Evolutionary conservation across 225 moss, liverwort and hornwort species (phyloP).

Genomic region (Antitrichia curtipendula): DNA sequence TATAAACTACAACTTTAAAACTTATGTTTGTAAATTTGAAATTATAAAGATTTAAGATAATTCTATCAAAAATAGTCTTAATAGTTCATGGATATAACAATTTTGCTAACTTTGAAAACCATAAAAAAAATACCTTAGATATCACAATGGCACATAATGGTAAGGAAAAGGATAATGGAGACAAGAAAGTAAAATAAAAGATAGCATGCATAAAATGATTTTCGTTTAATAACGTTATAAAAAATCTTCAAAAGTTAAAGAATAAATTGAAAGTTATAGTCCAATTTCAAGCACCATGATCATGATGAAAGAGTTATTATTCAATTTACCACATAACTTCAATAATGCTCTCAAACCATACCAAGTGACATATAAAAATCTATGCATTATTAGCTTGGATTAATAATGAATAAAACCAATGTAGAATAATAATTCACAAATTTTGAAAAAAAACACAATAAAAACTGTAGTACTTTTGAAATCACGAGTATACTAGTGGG

Average conservation of each 20-base stretch:
- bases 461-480: fast-evolving
- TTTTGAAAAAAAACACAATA: background rate
- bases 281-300: background rate
- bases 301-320: background rate
- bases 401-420: background rate
- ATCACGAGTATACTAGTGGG: fast-evolving
- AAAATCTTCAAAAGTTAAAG: background rate
- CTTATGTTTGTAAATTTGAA: background rate
- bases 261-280: background rate
- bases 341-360: background rate
- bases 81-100: fast-evolving
- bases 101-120: background rate
- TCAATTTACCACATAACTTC: background rate
- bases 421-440: background rate
- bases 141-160: background rate
- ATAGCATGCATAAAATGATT: background rate
- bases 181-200: background rate
- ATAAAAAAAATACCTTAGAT: background rate
- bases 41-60: background rate
- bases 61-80: background rate
- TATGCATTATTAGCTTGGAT: fast-evolving
- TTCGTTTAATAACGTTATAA: background rate
- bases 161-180: background rate
- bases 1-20: background rate
- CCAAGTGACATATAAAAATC: background rate